Evolutionary conservation across 176 grass and related monocot genomes (phyloP).

Genomic region (Aegilops umbellulata): DNA sequence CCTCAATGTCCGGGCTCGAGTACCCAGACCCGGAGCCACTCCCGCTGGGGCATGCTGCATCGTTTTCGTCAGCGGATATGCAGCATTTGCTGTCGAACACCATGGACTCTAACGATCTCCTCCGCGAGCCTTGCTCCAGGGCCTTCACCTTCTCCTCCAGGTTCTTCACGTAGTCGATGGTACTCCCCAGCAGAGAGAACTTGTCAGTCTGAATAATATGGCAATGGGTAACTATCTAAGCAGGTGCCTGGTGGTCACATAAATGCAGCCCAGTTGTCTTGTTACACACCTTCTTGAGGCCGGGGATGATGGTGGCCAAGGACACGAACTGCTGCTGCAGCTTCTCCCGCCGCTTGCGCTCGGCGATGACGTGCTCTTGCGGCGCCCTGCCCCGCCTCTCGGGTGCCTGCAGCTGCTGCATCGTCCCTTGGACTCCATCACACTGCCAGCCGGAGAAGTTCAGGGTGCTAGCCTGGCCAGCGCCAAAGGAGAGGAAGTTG

Average conservation of each 20-base stretch:
- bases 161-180: conserved; percentile 51
- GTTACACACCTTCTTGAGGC: conserved; percentile 54
- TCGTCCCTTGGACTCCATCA: not conserved
- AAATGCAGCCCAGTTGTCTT: not conserved
- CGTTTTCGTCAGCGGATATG: conserved; percentile 8
- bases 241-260: not conserved
- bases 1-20: conserved; percentile 32
- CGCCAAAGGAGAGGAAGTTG: conserved; percentile 33
- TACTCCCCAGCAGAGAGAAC: not conserved
- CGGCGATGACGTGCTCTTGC: conserved; percentile 64
- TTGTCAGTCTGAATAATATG: conserved; percentile 55
- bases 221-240: not conserved
- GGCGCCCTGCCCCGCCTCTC: conserved; percentile 42
- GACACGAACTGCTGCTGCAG: conserved; percentile 64
- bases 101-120: conserved; percentile 23
- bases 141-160: conserved; percentile 52
- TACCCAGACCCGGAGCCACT: not conserved
- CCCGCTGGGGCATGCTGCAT: not conserved
- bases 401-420: conserved; percentile 1
- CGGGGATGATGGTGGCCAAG: conserved; percentile 55
- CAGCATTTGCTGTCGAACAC: conserved; percentile 41
- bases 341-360: conserved; percentile 64
- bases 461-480: conserved; percentile 20
- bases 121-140: conserved; percentile 31
- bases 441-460: conserved; percentile 42